A percentile compares a stretch with the other conserved stretches of the same genome.
Conservation (phyloP, 257 asterid species). For the Solanum bukasovii region DNA sequence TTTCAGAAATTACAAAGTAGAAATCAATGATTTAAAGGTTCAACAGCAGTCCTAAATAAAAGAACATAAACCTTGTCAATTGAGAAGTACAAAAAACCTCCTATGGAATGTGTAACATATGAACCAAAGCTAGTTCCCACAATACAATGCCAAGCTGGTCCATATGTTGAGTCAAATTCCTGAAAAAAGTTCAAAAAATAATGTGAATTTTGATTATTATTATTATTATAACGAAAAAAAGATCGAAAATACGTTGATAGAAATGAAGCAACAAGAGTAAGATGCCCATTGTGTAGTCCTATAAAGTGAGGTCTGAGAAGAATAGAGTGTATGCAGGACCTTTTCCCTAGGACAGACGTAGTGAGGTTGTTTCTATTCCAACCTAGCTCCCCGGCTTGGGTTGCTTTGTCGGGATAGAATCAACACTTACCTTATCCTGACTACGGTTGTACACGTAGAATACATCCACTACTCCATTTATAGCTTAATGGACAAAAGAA, state of each 20-base stretch:
- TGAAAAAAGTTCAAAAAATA: conserved; percentile 1
- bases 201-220: background rate
- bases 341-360: background rate
- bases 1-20: background rate
- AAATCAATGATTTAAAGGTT: conserved; percentile 41
- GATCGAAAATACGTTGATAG: background rate
- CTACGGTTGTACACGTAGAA: background rate
- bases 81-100: conserved; percentile 87
- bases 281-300: background rate
- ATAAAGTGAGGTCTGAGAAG: background rate
- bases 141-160: conserved; percentile 94
- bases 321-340: background rate
- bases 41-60: conserved; percentile 75
- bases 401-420: background rate
- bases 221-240: background rate
- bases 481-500: background rate
- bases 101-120: conserved; percentile 70
- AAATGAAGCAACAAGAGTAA: background rate
- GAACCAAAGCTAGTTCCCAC: conserved; percentile 88
- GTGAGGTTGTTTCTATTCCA: background rate
- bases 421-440: background rate
- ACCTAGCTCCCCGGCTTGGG: background rate
- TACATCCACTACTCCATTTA: background rate
- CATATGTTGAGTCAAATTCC: conserved; percentile 75
- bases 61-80: conserved; percentile 71